Evolutionary conservation across 2,329 filamentous ascomycete species (phyloP), one percentile per base, ranked within the genome.

Genomic region (Penicillium italicum): DNA sequence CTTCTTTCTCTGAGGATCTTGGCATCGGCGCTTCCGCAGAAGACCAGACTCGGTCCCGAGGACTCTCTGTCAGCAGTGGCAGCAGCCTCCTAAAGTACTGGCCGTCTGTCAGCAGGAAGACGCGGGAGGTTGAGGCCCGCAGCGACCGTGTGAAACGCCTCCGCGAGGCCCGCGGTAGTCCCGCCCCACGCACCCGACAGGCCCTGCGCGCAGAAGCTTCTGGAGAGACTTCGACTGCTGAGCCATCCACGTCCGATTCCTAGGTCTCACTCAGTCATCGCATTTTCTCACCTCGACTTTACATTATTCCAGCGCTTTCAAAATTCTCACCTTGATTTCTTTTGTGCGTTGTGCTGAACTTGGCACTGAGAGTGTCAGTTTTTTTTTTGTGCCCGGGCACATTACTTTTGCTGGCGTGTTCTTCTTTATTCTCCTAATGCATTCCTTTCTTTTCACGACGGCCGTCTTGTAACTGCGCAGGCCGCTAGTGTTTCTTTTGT

Each of bases 1-100:
- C 18, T 22, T 24, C 45, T 37, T 48, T 28, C 59, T 68, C 28
- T 5, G 57, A 60, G 30, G 57, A 33, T 56, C 41, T 36, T 48
- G 50, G 22, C 30, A 47, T 24, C 14, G 10, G 14, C 9, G 16
- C 18, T 24, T 24, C 43, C 16, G 5, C 18, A 2, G 43, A 33
- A 2, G 43, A 34, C 2, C 30, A 16, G 42, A 22, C 3, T 46
- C 43, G 30, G 18, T 24, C 43, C 14, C 43, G 30, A 11, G 30
- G 20, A 12, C 20, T 24, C 8, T 31, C 37, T 20, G 12, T 33
- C 4, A 30, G 34, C 33, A 51, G n/a, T 10, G 46, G 41, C 11
- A 30, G 47, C 20, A 45, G 18, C 16, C 45, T 54, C 16, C 5
- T 50, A 9, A 41, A 30, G 4, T 55, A 50, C 26, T 51, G 41